A percentile compares a stretch with the other conserved stretches of the same genome.
These are phyloP conservation scores for Fonsecaea pedrosoi DNA, from an alignment of 2,329 filamentous ascomycete species.

Conservation along the genomic window DNA sequence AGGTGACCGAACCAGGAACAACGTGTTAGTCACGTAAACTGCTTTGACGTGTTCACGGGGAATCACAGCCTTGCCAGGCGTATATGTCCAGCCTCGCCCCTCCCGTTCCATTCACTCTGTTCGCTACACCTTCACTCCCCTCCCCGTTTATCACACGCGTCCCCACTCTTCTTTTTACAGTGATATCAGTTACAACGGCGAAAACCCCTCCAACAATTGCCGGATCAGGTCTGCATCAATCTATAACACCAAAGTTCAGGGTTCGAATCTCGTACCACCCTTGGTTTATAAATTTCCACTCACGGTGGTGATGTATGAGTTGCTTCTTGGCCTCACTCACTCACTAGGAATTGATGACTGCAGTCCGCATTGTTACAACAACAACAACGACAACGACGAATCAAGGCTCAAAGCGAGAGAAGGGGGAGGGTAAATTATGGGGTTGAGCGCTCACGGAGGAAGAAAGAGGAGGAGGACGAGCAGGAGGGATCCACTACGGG, in stretches of 20 bases:
- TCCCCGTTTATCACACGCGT: background rate
- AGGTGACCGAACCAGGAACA: too few relatives aligned
- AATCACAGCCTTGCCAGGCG: background rate
- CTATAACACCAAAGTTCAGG: background rate
- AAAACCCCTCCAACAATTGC: background rate
- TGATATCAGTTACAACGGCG: background rate
- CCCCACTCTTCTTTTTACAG: background rate
- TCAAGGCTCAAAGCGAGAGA: slow-evolving; percentile 3
- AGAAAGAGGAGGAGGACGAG: slow-evolving; percentile 13
- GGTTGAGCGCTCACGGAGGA: slow-evolving; percentile 13
- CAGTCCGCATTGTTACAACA: background rate
- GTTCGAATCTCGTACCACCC: too few relatives aligned
- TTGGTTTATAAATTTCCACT: background rate
- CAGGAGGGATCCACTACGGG: slow-evolving; percentile 3
- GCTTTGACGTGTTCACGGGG: too few relatives aligned
- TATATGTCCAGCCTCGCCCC: background rate
- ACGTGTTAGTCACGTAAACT: too few relatives aligned
- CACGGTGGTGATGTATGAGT: background rate
- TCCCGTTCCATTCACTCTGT: background rate
- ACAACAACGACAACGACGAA: background rate
- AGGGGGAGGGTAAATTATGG: background rate
- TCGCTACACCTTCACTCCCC: background rate
- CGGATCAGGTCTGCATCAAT: background rate
- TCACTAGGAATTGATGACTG: background rate
- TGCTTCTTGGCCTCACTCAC: too few relatives aligned